These are phyloP conservation scores for Gnomoniopsis smithogilvyi DNA, from an alignment of 2,329 filamentous ascomycete species.

Conservation along the genomic window DNA sequence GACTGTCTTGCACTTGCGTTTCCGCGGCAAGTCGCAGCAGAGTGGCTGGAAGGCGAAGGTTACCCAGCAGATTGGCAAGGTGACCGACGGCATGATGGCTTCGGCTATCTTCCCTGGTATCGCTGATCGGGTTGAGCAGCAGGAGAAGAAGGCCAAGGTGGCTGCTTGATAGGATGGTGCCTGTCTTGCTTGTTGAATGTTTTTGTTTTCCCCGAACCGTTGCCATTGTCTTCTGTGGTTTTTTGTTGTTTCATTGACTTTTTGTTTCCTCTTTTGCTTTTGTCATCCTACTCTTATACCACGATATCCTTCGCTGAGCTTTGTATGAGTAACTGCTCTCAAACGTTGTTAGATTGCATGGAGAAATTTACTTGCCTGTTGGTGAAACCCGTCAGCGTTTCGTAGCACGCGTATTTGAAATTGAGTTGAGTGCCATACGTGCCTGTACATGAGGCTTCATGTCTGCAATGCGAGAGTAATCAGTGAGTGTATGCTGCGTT, in stretches of 20 bases:
- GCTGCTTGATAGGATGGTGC: not conserved
- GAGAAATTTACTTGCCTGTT: no score
- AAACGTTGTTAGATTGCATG: no score
- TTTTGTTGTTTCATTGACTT: not conserved
- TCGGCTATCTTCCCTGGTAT: constrained; percentile 12
- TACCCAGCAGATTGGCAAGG: constrained; percentile 3
- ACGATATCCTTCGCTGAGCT: not conserved
- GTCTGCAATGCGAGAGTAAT: no score
- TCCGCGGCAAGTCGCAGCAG: constrained; percentile 6
- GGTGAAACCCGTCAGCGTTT: no score
- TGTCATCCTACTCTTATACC: not conserved
- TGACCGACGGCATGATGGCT: constrained; percentile 6
- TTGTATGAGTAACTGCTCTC: no score
- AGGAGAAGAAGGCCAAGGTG: not conserved
- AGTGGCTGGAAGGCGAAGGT: constrained; percentile 12
- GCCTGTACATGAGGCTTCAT: no score
- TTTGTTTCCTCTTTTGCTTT: not conserved
- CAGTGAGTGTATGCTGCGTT: no score
- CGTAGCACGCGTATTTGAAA: no score
- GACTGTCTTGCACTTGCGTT: constrained; percentile 9
- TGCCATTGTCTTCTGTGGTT: not conserved
- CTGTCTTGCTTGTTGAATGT: not conserved
- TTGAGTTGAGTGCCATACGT: no score
- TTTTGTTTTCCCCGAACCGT: not conserved
- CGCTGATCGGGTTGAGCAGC: constrained; percentile 4